phyloP scores from a whole-genome alignment of 352 stramenopile species.

The Elongisporangium undulatum region DNA sequence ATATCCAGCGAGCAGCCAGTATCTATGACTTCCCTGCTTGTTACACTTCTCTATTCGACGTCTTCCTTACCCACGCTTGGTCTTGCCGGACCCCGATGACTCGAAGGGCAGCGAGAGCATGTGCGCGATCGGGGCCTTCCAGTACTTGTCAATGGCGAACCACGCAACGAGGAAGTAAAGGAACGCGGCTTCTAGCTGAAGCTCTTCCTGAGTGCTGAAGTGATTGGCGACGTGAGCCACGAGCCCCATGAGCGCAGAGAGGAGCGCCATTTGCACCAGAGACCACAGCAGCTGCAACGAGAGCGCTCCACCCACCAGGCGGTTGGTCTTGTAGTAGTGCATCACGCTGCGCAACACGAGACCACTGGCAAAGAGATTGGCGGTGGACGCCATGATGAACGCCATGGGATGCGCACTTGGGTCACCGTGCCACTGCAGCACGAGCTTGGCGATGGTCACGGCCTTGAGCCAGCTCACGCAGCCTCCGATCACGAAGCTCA shows the following conservation, averaged over 20 bases:
- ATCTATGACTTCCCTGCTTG: slow-evolving; percentile 3
- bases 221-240: slow-evolving; percentile 58
- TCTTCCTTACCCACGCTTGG: slow-evolving; percentile 15
- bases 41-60: neutral
- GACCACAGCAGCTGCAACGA: slow-evolving; percentile 32
- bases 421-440: slow-evolving; percentile 49
- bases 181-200: slow-evolving; percentile 37
- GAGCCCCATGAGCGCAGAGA: slow-evolving; percentile 37
- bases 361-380: slow-evolving; percentile 70
- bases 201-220: slow-evolving; percentile 41
- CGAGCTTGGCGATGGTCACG: slow-evolving; percentile 61
- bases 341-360: slow-evolving; percentile 49
- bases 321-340: slow-evolving; percentile 36
- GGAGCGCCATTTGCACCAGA: slow-evolving; percentile 36
- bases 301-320: slow-evolving; percentile 20
- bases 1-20: neutral
- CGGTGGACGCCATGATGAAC: slow-evolving; percentile 59
- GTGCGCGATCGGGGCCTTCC: slow-evolving; percentile 37
- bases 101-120: slow-evolving; percentile 23
- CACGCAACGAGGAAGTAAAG: slow-evolving; percentile 69
- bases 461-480: slow-evolving; percentile 72
- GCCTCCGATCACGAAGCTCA: slow-evolving; percentile 51
- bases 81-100: slow-evolving; percentile 10
- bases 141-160: slow-evolving; percentile 74
- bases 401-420: slow-evolving; percentile 40